Evolutionary conservation across 257 asterid genomes (phyloP).

Genomic region (Rehmannia glutinosa): DNA sequence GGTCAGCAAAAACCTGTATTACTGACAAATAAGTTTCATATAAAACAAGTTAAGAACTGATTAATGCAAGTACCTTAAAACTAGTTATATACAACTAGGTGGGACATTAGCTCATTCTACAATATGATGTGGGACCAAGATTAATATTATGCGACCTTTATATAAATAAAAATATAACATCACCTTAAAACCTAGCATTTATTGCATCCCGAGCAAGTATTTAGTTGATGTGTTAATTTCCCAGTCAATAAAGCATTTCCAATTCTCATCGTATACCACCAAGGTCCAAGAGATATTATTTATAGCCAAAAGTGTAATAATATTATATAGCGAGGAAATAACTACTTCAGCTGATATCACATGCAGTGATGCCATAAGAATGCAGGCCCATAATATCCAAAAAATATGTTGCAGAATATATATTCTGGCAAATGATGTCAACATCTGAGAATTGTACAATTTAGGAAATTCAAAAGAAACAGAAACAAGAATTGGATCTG

Average conservation of each 20-base stretch:
- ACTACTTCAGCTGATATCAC: background rate
- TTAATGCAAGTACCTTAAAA: background rate
- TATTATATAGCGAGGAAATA: background rate
- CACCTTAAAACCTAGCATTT: background rate
- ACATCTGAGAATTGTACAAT: background rate
- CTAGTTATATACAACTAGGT: background rate
- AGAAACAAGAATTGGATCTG: background rate
- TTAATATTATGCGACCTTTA: background rate
- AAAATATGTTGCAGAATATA: background rate
- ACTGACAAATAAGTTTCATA: background rate
- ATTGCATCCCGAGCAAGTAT: background rate
- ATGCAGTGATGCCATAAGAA: background rate
- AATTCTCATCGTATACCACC: background rate
- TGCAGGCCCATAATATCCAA: background rate
- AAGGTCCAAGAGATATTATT: background rate
- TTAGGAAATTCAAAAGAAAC: background rate
- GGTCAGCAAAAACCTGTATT: constrained; percentile 23
- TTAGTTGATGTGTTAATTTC: background rate
- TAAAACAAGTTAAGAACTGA: background rate
- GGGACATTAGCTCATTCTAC: background rate
- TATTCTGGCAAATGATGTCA: background rate
- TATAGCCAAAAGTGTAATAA: background rate
- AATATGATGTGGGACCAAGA: background rate
- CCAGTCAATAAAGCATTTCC: background rate
- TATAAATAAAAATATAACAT: background rate